A percentile compares a stretch with the other conserved stretches of the same genome.
These are phyloP conservation scores for Exophiala lecanii-corni DNA, from an alignment of 2,329 filamentous ascomycete species.

Conservation along the genomic window DNA sequence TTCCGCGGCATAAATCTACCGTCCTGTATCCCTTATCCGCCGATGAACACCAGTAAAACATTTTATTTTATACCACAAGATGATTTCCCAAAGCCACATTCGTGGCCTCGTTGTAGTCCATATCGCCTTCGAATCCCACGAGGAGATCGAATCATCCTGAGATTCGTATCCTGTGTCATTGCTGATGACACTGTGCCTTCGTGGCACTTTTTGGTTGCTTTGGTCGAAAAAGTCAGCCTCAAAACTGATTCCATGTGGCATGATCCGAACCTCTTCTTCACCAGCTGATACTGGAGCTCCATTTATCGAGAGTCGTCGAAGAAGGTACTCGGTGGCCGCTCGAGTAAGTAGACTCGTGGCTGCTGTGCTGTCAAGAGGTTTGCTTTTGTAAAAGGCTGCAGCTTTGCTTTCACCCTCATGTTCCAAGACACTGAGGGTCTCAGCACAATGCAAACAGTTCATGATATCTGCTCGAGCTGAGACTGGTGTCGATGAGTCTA, in stretches of 20 bases:
- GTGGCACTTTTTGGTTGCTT: constrained; percentile 9
- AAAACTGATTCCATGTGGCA: constrained; percentile 12
- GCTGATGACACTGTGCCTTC: constrained; percentile 33
- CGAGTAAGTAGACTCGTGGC: constrained; percentile 16
- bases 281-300: constrained; percentile 11
- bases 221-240: constrained; percentile 16
- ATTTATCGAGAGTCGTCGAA: constrained; percentile 15
- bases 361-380: constrained; percentile 29
- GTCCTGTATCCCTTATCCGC: too few species aligned
- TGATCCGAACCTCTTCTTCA: constrained; percentile 20
- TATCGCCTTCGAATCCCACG: constrained; percentile 10
- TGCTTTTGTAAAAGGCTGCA: constrained; percentile 33
- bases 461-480: constrained; percentile 50
- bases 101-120: neutral
- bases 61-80: constrained; percentile 10
- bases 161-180: constrained; percentile 40
- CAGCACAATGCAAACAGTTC: constrained; percentile 55
- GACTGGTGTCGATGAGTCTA: constrained; percentile 51
- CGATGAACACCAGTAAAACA: too few species aligned
- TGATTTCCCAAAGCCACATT: neutral
- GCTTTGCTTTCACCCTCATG: constrained; percentile 31
- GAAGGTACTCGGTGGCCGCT: constrained; percentile 22
- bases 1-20: too few species aligned
- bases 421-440: constrained; percentile 51
- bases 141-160: constrained; percentile 19